A percentile compares a stretch with the other conserved stretches of the same genome.
Conservation (phyloP, 2,329 filamentous ascomycete genomes). For the Aspergillus sp. region DNA sequence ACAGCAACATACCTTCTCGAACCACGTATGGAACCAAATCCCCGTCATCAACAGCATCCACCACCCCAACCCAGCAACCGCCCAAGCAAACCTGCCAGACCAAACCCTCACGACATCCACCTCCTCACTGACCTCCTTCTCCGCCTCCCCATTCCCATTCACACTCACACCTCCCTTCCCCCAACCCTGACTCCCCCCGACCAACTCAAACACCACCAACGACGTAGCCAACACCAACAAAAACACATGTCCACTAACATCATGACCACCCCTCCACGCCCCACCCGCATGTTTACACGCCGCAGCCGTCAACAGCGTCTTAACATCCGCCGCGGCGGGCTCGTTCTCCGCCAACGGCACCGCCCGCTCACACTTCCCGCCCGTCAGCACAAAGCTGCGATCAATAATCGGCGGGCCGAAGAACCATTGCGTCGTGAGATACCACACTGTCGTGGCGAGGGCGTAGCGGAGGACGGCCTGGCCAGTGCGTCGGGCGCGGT, state of each 20-base stretch:
- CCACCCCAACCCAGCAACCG: constrained; percentile 69
- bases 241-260: constrained; percentile 95
- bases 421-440: constrained; percentile 91
- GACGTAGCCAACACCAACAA: constrained; percentile 81
- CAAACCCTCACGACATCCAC: constrained; percentile 57
- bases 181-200: constrained; percentile 50
- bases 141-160: constrained; percentile 21
- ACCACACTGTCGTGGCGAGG: constrained; percentile 75
- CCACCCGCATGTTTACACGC: constrained; percentile 84
- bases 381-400: constrained; percentile 82
- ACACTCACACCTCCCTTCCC: constrained; percentile 49
- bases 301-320: constrained; percentile 66
- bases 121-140: not conserved
- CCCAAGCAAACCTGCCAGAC: constrained; percentile 51
- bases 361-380: constrained; percentile 74
- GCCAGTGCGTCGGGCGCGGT: constrained; percentile 49
- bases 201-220: constrained; percentile 78
- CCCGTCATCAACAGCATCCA: constrained; percentile 99
- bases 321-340: constrained; percentile 14
- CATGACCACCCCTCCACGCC: constrained; percentile 87
- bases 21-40: constrained; percentile 98
- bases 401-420: constrained; percentile 91
- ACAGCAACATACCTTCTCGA: constrained; percentile 74
- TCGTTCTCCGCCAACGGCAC: constrained; percentile 46
- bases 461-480: constrained; percentile 69